phyloP scores from a whole-genome alignment of 2,329 filamentous ascomycete species.

The Aspergillus sp. region DNA sequence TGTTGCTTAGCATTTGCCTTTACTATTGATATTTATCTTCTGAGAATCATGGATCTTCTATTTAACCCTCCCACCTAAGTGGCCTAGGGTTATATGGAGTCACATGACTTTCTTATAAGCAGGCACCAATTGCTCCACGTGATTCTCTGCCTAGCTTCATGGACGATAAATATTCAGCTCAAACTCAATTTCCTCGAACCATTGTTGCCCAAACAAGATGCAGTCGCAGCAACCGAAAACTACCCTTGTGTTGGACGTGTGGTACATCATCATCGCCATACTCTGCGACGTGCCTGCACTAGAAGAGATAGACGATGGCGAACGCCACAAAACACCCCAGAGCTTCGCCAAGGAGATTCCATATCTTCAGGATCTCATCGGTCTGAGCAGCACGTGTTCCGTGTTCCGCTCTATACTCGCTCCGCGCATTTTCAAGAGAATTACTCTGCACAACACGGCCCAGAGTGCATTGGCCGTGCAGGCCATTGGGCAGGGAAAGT shows the following conservation, averaged over 20 bases:
- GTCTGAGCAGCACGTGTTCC: not conserved
- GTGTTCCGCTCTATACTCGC: not conserved
- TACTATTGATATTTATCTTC: too few relatives aligned
- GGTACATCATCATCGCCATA: slow-evolving; percentile 2
- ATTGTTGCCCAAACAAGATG: not conserved
- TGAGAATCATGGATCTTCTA: too few relatives aligned
- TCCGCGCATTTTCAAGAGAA: not conserved
- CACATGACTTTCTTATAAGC: not conserved
- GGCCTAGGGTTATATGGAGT: too few relatives aligned
- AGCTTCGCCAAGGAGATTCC: not conserved
- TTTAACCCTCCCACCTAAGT: too few relatives aligned
- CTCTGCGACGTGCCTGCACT: not conserved
- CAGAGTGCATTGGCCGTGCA: not conserved
- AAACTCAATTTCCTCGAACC: not conserved
- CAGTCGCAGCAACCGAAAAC: not conserved
- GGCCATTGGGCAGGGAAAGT: not conserved
- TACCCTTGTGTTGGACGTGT: not conserved
- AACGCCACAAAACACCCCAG: not conserved
- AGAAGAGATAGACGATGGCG: not conserved
- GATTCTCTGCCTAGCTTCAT: not conserved
- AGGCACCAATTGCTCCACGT: not conserved
- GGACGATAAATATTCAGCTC: not conserved
- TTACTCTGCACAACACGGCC: not conserved
- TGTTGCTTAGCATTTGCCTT: too few relatives aligned
- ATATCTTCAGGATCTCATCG: not conserved